These are phyloP conservation scores for Oryza glaberrima DNA, from an alignment of 176 grass and related monocot genomes.

Conservation along the genomic window DNA sequence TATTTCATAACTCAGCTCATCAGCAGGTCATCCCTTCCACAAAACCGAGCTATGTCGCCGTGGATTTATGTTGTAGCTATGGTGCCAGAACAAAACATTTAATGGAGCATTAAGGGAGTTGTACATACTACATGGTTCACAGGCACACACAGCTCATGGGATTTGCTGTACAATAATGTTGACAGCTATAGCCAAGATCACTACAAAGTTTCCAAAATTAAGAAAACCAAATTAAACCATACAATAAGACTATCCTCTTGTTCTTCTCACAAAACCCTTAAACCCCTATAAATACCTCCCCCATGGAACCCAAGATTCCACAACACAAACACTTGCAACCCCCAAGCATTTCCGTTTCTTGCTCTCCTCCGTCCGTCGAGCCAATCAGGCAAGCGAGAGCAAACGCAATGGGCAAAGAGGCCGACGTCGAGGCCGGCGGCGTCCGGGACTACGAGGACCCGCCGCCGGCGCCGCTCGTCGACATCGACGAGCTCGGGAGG, in stretches of 20 bases:
- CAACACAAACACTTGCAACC: not conserved
- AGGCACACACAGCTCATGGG: not conserved
- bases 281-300: constrained; percentile 43
- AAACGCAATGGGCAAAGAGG: constrained; percentile 47
- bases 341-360: not conserved
- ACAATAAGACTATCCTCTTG: not conserved
- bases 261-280: not conserved
- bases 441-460: constrained; percentile 50
- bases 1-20: too few relatives aligned
- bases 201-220: not conserved
- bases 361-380: not conserved
- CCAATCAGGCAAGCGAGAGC: not conserved
- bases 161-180: not conserved
- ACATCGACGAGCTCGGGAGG: constrained; percentile 58
- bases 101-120: not conserved
- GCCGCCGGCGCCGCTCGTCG: constrained; percentile 48
- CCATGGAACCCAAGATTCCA: not conserved
- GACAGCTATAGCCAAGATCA: not conserved
- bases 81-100: not conserved
- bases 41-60: too few relatives aligned
- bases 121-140: not conserved
- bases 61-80: too few relatives aligned
- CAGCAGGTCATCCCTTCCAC: too few relatives aligned
- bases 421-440: constrained; percentile 42
- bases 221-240: not conserved